These are phyloP conservation scores for Lycium barbarum DNA, from an alignment of 257 asterid genomes.

Conservation along the genomic window DNA sequence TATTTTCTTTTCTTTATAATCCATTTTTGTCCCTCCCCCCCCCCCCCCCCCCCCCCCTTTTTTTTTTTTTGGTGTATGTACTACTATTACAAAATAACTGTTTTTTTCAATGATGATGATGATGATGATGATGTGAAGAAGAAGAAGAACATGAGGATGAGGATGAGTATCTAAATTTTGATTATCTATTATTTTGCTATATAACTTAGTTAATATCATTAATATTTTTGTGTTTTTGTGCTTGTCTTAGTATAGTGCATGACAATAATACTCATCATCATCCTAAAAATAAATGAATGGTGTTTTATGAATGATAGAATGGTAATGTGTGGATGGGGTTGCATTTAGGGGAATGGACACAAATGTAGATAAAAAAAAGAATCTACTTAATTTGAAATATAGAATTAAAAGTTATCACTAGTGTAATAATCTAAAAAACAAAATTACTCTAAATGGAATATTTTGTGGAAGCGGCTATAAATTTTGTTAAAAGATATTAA, in stretches of 20 bases:
- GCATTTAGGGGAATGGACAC: neutral
- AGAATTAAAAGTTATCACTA: too few species aligned
- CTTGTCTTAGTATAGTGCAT: neutral
- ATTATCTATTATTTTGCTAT: too few species aligned
- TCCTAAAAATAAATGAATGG: too few species aligned
- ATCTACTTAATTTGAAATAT: too few species aligned
- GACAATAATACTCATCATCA: too few species aligned
- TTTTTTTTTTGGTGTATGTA: neutral
- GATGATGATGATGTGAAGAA: too few species aligned
- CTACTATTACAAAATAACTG: too few species aligned
- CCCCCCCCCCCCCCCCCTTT: neutral
- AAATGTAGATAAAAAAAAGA: neutral
- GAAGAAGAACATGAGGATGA: too few species aligned
- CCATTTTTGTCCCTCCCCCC: constrained; percentile 18
- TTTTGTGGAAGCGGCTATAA: neutral
- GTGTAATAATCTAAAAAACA: neutral
- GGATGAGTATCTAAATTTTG: too few species aligned
- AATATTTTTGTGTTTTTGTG: neutral
- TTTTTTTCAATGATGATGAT: neutral
- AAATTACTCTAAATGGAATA: neutral
- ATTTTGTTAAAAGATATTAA: too few species aligned
- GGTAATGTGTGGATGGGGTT: neutral
- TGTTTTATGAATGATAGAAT: neutral
- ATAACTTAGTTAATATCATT: neutral
- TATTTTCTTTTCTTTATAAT: constrained; percentile 33